These are phyloP conservation scores for Postia placenta DNA, from an alignment of 768 basidiomycete species.

Conservation along the genomic window DNA sequence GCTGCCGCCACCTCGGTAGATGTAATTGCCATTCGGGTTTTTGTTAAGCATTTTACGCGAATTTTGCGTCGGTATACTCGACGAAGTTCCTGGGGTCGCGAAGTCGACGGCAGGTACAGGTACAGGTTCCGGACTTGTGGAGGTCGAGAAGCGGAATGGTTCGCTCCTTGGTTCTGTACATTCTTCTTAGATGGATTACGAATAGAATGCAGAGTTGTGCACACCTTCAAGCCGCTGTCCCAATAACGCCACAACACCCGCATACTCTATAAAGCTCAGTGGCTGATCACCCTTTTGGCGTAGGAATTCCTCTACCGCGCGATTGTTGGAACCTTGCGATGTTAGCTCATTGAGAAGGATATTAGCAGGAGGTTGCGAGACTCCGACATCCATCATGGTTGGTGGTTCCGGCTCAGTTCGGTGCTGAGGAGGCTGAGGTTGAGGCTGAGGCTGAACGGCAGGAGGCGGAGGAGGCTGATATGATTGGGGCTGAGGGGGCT, in stretches of 20 bases:
- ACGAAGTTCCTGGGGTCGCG: conserved; percentile 16
- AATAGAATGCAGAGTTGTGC: conserved; percentile 9
- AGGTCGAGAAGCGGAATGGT: conserved; percentile 60
- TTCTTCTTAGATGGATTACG: conserved; percentile 11
- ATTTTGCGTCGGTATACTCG: conserved; percentile 18
- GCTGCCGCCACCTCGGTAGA: conserved; percentile 74
- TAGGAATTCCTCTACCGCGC: conserved; percentile 31
- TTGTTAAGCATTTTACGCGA: conserved; percentile 47
- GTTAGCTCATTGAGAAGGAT: background rate
- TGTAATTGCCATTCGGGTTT: conserved; percentile 73
- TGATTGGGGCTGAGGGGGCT: background rate
- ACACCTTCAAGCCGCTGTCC: conserved; percentile 45
- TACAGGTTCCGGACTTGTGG: conserved; percentile 33
- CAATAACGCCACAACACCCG: conserved; percentile 50
- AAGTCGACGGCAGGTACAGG: conserved; percentile 26
- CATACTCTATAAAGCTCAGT: conserved; percentile 46
- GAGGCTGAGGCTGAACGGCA: background rate
- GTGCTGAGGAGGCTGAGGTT: background rate
- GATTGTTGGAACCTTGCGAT: conserved; percentile 5
- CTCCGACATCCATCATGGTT: background rate
- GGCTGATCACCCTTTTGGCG: conserved; percentile 39
- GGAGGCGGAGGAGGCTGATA: background rate
- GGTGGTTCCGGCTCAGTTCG: background rate
- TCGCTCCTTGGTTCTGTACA: conserved; percentile 33
- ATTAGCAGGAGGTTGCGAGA: background rate